Percentiles rank a stretch among this genome's conserved stretches.
phyloP scores from a whole-genome alignment of 1,284 basidiomycete genomes.

The Caloboletus firmus region DNA sequence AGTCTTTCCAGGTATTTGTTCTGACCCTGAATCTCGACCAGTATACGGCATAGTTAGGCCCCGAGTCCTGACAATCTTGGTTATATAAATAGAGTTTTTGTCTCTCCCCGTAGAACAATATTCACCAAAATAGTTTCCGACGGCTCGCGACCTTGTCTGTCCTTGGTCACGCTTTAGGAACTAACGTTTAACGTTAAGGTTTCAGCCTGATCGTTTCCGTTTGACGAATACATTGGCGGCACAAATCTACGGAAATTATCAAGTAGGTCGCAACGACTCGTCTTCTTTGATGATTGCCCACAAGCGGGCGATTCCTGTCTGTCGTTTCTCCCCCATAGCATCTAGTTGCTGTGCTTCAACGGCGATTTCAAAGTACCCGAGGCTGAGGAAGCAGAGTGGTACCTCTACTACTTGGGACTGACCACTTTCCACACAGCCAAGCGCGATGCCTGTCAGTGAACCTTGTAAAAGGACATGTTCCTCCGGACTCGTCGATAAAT shows the following conservation, averaged over 20 bases:
- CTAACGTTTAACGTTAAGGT: neutral
- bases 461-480: slow-evolving; percentile 76
- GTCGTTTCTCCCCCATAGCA: slow-evolving; percentile 11
- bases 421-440: slow-evolving; percentile 57
- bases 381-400: slow-evolving; percentile 72
- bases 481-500: slow-evolving; percentile 54
- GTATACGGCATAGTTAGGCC: neutral
- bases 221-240: neutral
- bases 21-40: neutral
- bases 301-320: slow-evolving; percentile 26
- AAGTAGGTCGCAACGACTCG: slow-evolving; percentile 4
- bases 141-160: neutral
- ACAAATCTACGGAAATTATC: slow-evolving; percentile 1
- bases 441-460: slow-evolving; percentile 52
- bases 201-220: neutral
- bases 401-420: slow-evolving; percentile 54
- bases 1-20: neutral
- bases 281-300: slow-evolving; percentile 17
- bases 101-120: neutral
- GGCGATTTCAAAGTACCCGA: slow-evolving; percentile 68
- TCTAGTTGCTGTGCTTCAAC: slow-evolving; percentile 46
- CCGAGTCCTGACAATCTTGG: neutral
- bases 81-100: neutral
- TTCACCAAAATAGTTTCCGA: neutral
- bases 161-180: neutral